A percentile compares a stretch with the other conserved stretches of the same genome.
phyloP scores from a whole-genome alignment of 495 filamentous ascomycete species.

The Tuber umbilicatum region DNA sequence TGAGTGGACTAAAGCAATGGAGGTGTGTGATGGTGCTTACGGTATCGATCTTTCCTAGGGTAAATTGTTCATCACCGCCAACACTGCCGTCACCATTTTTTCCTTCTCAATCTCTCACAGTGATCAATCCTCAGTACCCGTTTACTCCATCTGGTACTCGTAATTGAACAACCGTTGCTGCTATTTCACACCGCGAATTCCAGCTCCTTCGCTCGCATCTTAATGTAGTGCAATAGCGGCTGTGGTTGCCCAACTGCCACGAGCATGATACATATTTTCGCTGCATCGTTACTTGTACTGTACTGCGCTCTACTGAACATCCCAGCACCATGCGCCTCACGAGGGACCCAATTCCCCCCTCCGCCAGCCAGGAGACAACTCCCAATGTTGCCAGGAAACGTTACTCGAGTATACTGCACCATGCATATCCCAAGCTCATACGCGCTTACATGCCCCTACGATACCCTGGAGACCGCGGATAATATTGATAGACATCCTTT shows the following conservation, averaged over 20 bases:
- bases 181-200: too few relatives aligned
- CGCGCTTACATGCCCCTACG: neutral
- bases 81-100: neutral
- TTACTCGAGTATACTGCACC: neutral
- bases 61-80: neutral
- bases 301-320: neutral
- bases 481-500: neutral
- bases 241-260: too few relatives aligned
- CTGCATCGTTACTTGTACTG: neutral
- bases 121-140: neutral
- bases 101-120: neutral
- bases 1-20: too few relatives aligned
- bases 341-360: neutral
- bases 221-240: too few relatives aligned
- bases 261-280: neutral
- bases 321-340: neutral
- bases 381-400: neutral
- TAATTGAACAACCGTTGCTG: too few relatives aligned
- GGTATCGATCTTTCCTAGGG: too few relatives aligned
- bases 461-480: neutral
- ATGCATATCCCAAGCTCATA: neutral
- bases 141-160: neutral
- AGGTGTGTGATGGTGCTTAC: too few relatives aligned
- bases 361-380: neutral
- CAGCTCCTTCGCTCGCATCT: too few relatives aligned